These are phyloP conservation scores for Myriosclerotinia curreyana DNA, from an alignment of 2,329 filamentous ascomycete genomes.

Conservation along the genomic window DNA sequence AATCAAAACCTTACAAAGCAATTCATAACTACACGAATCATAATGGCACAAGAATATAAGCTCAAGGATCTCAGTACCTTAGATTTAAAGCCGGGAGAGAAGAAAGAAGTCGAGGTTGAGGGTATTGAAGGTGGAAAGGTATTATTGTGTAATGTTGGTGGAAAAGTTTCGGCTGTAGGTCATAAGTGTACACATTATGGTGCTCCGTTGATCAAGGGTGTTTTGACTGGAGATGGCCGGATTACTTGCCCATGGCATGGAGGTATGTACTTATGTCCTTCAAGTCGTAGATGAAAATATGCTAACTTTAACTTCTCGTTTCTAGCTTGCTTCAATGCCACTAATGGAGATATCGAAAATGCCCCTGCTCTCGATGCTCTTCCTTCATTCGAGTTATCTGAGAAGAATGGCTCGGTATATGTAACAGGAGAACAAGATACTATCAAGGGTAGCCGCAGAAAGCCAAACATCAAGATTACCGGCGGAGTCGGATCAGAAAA, in stretches of 20 bases:
- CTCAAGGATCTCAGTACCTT: conserved; percentile 76
- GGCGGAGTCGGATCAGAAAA: conserved; percentile 54
- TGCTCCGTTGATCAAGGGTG: conserved; percentile 81
- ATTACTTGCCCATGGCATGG: conserved; percentile 97
- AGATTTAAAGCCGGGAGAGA: conserved; percentile 73
- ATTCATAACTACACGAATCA: conserved; percentile 27
- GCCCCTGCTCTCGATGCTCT: conserved; percentile 88
- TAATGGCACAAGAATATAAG: conserved; percentile 55
- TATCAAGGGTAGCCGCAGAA: conserved; percentile 73
- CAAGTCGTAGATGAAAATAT: not conserved
- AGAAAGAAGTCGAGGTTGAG: conserved; percentile 86
- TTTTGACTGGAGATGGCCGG: conserved; percentile 76
- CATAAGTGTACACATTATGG: conserved; percentile 90
- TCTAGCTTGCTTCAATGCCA: conserved; percentile 84
- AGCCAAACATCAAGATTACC: conserved; percentile 70
- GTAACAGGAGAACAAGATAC: conserved; percentile 74
- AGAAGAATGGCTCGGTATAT: conserved; percentile 81
- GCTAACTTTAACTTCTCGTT: conserved; percentile 4
- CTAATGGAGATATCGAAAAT: conserved; percentile 90
- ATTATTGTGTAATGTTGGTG: conserved; percentile 74
- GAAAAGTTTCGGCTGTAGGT: conserved; percentile 74
- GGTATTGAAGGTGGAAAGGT: conserved; percentile 85
- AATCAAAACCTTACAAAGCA: conserved; percentile 16
- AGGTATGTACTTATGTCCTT: conserved; percentile 51
- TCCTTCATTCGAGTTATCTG: conserved; percentile 73